These are phyloP conservation scores for Avena atlantica DNA, from an alignment of 176 grass and related monocot species.

Conservation along the genomic window DNA sequence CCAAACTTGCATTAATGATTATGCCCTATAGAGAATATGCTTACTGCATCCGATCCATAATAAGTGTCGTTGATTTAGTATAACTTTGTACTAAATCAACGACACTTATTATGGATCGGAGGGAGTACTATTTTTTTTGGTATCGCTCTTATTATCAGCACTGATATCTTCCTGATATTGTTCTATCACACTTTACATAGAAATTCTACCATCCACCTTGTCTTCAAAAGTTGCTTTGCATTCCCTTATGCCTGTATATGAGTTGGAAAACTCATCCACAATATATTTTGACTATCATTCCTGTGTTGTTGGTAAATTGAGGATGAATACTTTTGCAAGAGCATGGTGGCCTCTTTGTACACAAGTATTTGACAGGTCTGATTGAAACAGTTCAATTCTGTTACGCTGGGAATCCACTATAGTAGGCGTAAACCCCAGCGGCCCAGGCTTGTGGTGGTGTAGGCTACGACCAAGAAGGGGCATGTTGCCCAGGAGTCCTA, in stretches of 20 bases:
- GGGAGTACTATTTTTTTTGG: neutral
- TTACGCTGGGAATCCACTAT: neutral
- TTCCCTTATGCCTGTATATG: neutral
- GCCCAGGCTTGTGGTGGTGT: neutral
- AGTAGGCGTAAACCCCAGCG: neutral
- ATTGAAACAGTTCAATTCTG: neutral
- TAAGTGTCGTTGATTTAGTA: too few species aligned
- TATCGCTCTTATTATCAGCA: slow-evolving; percentile 13
- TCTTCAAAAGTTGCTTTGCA: slow-evolving; percentile 4
- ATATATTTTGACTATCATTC: neutral
- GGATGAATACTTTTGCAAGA: neutral
- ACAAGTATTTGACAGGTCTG: neutral
- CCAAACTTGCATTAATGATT: neutral
- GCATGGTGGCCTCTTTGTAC: neutral
- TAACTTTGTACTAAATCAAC: too few species aligned
- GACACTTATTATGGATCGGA: too few species aligned
- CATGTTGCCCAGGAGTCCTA: neutral
- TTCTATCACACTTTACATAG: neutral
- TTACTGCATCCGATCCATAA: neutral
- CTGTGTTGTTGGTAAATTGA: neutral
- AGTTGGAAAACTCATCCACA: neutral
- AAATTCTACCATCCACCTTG: slow-evolving; percentile 11
- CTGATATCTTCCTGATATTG: neutral
- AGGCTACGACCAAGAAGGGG: neutral
- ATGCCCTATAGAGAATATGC: neutral